Evolutionary conservation across 208 protist genomes (phyloP).

Genomic region (Porcisia hertigi): DNA sequence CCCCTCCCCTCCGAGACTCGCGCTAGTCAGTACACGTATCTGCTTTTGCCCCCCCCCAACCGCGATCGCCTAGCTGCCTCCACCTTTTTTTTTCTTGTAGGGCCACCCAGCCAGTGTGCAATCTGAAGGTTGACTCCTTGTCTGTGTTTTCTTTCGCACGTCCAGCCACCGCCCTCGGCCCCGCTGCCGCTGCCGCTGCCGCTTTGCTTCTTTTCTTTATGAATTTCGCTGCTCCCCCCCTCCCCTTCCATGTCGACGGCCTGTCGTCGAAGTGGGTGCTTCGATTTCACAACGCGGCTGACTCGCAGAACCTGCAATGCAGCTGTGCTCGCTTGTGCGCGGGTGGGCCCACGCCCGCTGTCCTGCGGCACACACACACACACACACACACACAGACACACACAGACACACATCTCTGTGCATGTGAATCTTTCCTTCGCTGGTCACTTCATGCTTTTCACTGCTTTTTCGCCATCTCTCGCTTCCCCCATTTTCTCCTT

Average conservation of each 20-base stretch:
- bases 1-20: too few relatives aligned
- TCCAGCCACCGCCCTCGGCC: too few relatives aligned
- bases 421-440: too few relatives aligned
- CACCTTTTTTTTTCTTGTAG: too few relatives aligned
- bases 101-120: too few relatives aligned
- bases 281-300: background rate
- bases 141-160: too few relatives aligned
- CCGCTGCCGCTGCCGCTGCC: background rate
- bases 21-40: background rate
- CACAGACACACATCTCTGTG: background rate
- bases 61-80: too few relatives aligned
- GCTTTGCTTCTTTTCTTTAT: background rate
- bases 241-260: too few relatives aligned
- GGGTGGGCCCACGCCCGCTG: background rate
- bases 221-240: background rate
- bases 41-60: background rate
- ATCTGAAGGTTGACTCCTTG: too few relatives aligned
- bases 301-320: too few relatives aligned
- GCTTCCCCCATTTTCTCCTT: background rate
- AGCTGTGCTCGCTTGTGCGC: background rate
- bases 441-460: too few relatives aligned
- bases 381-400: background rate
- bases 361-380: background rate
- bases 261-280: background rate
- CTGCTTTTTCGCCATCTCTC: background rate